phyloP scores from a whole-genome alignment of 108 stramenopile genomes.

The Nitzschia putrida region DNA sequence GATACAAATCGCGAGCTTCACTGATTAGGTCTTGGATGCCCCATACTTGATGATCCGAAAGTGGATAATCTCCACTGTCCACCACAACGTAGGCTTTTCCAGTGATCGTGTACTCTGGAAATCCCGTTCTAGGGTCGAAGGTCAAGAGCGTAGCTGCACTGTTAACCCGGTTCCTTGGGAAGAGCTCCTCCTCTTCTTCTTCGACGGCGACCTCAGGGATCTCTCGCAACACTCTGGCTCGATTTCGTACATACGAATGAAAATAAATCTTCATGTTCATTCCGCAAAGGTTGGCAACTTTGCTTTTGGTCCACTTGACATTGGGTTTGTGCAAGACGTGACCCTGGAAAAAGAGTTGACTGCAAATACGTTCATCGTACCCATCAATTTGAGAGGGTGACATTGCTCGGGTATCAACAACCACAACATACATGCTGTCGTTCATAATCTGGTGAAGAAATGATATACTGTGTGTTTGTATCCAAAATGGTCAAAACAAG shows the following conservation, averaged over 20 bases:
- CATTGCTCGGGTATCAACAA: constrained; percentile 27
- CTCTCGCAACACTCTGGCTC: not conserved
- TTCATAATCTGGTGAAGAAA: not conserved
- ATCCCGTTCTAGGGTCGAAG: constrained; percentile 24
- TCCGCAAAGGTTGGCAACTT: constrained; percentile 41
- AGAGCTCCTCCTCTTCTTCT: constrained; percentile 7
- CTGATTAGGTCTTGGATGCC: constrained; percentile 26
- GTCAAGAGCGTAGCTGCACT: constrained; percentile 20
- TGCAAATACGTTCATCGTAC: constrained; percentile 12
- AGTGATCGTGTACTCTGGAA: constrained; percentile 7
- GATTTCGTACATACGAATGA: constrained; percentile 2
- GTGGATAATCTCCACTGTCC: constrained; percentile 12
- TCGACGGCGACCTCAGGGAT: constrained; percentile 2
- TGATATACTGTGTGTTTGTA: no score
- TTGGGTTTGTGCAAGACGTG: constrained; percentile 2
- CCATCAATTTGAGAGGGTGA: constrained; percentile 16
- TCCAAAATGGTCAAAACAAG: no score
- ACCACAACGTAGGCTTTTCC: constrained; percentile 28
- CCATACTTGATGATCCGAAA: constrained; percentile 27
- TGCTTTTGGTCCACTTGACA: constrained; percentile 19
- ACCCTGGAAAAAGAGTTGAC: constrained; percentile 2
- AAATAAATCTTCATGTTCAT: constrained; percentile 29
- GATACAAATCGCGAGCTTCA: constrained; percentile 20
- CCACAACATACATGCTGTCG: constrained; percentile 17
- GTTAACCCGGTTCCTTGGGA: constrained; percentile 1